Conservation (phyloP, 31 red algal species). For the Odonthalia washingtoniensis region DNA sequence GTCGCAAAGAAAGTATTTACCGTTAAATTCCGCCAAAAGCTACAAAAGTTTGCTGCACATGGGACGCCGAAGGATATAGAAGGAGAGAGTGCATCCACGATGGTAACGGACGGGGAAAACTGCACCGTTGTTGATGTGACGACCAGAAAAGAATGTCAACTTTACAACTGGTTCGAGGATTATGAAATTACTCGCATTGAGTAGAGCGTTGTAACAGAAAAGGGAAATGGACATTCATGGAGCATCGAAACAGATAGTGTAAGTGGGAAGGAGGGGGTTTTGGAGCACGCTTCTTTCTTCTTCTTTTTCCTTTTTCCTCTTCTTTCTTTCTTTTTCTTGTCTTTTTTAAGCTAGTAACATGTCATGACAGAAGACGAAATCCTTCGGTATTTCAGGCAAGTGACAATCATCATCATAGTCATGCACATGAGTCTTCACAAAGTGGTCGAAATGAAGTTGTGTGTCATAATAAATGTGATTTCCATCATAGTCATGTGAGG, state of each 20-base stretch:
- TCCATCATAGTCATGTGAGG: no score
- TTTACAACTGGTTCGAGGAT: slow-evolving; percentile 88
- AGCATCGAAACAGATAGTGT: neutral
- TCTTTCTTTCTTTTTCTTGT: no score
- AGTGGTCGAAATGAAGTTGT: no score
- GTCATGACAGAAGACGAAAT: no score
- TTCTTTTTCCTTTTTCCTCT: no score
- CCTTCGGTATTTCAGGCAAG: no score
- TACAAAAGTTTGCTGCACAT: slow-evolving; percentile 79
- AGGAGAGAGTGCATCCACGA: slow-evolving; percentile 34
- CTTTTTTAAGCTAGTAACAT: no score
- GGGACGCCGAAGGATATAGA: no score
- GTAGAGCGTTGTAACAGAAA: slow-evolving; percentile 14
- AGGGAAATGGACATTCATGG: neutral
- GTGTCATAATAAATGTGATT: no score
- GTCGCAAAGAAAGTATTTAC: slow-evolving; percentile 66
- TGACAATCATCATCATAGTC: no score
- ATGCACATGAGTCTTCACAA: no score
- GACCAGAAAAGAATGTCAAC: slow-evolving; percentile 60
- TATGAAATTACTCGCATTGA: slow-evolving; percentile 77
- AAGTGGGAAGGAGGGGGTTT: slow-evolving; percentile 63
- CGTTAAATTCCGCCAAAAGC: slow-evolving; percentile 90
- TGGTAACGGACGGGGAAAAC: slow-evolving; percentile 54
- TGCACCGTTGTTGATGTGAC: slow-evolving; percentile 90
- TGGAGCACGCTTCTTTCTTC: no score